Percentiles rank a stretch among this genome's conserved stretches.
Conservation (phyloP, 306 rosid genomes). For the Casuarina glauca region DNA sequence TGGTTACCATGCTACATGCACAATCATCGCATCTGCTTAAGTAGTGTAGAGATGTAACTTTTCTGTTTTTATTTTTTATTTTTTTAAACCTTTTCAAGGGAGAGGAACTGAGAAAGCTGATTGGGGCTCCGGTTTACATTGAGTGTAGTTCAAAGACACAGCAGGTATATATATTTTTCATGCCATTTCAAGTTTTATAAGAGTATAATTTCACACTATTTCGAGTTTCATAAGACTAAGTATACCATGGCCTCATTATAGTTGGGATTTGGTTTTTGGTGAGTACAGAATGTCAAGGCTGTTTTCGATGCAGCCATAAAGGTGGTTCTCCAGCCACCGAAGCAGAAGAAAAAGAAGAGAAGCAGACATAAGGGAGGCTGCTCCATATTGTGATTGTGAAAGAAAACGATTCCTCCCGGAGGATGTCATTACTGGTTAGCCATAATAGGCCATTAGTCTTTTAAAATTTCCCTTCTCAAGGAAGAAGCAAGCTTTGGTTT, state of each 20-base stretch:
- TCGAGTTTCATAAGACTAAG: neutral
- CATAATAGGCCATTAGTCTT: constrained; percentile 40
- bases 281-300: constrained; percentile 85
- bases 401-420: constrained; percentile 23
- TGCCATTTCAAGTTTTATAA: constrained; percentile 8
- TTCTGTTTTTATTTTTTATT: neutral
- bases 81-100: constrained; percentile 52
- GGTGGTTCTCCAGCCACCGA: constrained; percentile 95
- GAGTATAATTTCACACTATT: constrained; percentile 18
- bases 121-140: constrained; percentile 80
- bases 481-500: constrained; percentile 34
- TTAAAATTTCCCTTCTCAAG: constrained; percentile 40
- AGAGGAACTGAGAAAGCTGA: constrained; percentile 83
- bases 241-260: constrained; percentile 5
- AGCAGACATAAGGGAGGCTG: constrained; percentile 71
- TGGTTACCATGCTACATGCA: constrained; percentile 6
- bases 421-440: constrained; percentile 50
- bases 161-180: constrained; percentile 54
- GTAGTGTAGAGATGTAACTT: constrained; percentile 24
- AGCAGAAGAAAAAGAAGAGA: constrained; percentile 76
- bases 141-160: constrained; percentile 99
- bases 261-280: constrained; percentile 3
- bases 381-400: constrained; percentile 64
- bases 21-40: constrained; percentile 19
- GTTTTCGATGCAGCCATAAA: constrained; percentile 93